Base-by-base conservation (phyloP, 1,284 basidiomycete genomes). In the Cystodermella granulosa region DNA sequence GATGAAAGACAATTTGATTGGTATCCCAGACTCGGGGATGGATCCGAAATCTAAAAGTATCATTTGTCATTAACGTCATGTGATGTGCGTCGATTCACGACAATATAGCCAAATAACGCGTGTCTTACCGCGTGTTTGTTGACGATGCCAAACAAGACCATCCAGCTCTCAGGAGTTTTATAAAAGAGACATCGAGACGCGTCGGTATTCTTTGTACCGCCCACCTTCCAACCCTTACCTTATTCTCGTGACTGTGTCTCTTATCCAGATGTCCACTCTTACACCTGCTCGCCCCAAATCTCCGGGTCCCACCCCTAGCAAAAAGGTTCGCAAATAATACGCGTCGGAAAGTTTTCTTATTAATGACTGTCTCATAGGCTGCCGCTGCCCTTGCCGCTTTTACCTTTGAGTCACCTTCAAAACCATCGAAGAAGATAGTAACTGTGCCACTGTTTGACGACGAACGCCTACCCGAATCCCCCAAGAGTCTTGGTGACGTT, bases 281-380 rank as follows among this genome's bases (percentile, higher is more conserved):
- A 46, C 60, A 24, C 24, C 51, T 24, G 20, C 52, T 39, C 65
- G 63, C 47, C 47, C 61, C 23, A 43, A 56, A 17, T 61, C 67
- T 22, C 64, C 66, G 18, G 61, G 50, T 7, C 59, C 61, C 5
- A 72, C 71, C 1, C 72, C 73, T 7, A 72, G 68, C 58, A 75
- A 74, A 53, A 66, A 69, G 66, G 73, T 73, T 47, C 22, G 56
- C 38, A 11, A 14, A 11, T 24, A 14, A 5, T 24, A 13, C 15
- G 11, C 5, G 20, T 23, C 24, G 11, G 14, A 17, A 14, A 13
- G 21, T 44, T 42, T 41, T 49, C 48, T 51, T 41, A 50, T 49
- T 20, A 2, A 15, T 11, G 17, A 4, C 31, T 24, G 48, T 24
- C 43, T 28, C 18, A 14, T 39, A 73, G 71, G 65, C 66, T 49